phyloP scores from a whole-genome alignment of 73 alveolate genomes.

The Paramecium bursaria region DNA sequence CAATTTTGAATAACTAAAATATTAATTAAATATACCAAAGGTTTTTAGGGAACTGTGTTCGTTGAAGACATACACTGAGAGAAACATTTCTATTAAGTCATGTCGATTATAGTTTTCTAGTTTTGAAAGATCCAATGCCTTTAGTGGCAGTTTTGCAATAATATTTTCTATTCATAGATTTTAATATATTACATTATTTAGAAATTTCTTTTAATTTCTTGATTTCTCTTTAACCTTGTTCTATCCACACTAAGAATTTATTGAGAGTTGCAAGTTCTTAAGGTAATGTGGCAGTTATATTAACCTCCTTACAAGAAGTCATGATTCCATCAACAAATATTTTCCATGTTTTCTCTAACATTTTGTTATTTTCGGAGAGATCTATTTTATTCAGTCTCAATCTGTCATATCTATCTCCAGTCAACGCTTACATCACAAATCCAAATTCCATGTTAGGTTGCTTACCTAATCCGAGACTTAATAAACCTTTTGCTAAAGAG shows the following conservation, averaged over 20 bases:
- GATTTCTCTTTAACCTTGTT: not conserved
- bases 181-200: slow-evolving; percentile 4
- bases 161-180: not conserved
- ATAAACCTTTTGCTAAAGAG: slow-evolving; percentile 43
- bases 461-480: not conserved
- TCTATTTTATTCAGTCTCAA: not conserved
- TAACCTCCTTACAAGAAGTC: not conserved
- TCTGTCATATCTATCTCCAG: slow-evolving; percentile 32
- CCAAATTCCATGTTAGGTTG: slow-evolving; percentile 17
- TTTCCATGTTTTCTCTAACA: slow-evolving; percentile 35
- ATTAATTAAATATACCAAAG: not conserved
- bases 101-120: slow-evolving; percentile 37
- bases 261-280: not conserved
- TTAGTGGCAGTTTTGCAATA: not conserved
- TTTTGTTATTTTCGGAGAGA: slow-evolving; percentile 9
- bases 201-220: not conserved
- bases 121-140: not conserved
- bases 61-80: not conserved
- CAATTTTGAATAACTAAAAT: slow-evolving; percentile 15
- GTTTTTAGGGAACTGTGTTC: not conserved
- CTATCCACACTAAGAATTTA: slow-evolving; percentile 2
- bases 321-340: not conserved
- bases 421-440: not conserved
- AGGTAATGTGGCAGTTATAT: not conserved
- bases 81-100: slow-evolving; percentile 27